phyloP scores from a whole-genome alignment of 1,284 basidiomycete genomes.

The Moniliophthora roreri region DNA sequence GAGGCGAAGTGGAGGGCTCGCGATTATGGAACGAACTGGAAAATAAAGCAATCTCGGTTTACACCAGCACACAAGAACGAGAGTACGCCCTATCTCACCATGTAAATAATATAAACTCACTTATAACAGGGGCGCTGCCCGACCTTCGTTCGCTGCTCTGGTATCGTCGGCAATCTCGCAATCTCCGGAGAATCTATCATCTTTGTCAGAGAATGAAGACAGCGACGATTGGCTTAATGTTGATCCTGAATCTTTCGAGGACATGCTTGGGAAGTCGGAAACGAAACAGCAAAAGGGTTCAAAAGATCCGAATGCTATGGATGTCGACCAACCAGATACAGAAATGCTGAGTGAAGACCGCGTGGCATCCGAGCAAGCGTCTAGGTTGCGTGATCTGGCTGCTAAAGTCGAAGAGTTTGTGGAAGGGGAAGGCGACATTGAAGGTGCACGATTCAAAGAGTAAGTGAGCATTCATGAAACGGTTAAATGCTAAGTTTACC shows the following conservation, averaged over 20 bases:
- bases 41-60: constrained; percentile 65
- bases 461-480: constrained; percentile 40
- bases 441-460: constrained; percentile 89
- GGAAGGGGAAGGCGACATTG: constrained; percentile 81
- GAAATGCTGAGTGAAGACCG: constrained; percentile 45
- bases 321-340: constrained; percentile 39
- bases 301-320: constrained; percentile 40
- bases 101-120: not conserved
- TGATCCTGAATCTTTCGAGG: constrained; percentile 64
- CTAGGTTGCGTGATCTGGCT: constrained; percentile 73
- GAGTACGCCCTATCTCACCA: constrained; percentile 49
- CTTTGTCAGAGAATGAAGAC: constrained; percentile 48
- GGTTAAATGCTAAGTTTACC: constrained; percentile 7
- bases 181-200: constrained; percentile 18
- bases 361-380: constrained; percentile 61
- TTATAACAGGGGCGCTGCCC: constrained; percentile 48
- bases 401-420: constrained; percentile 85
- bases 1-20: constrained; percentile 73
- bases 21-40: constrained; percentile 74
- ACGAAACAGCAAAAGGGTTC: constrained; percentile 15
- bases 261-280: constrained; percentile 46
- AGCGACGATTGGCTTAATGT: constrained; percentile 74
- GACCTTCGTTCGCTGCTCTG: constrained; percentile 72
- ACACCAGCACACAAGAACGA: constrained; percentile 58
- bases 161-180: constrained; percentile 64